Evolutionary conservation across 2,329 filamentous ascomycete species (phyloP), one percentile per base, ranked within the genome.

Genomic region (Cordyceps sp.): DNA sequence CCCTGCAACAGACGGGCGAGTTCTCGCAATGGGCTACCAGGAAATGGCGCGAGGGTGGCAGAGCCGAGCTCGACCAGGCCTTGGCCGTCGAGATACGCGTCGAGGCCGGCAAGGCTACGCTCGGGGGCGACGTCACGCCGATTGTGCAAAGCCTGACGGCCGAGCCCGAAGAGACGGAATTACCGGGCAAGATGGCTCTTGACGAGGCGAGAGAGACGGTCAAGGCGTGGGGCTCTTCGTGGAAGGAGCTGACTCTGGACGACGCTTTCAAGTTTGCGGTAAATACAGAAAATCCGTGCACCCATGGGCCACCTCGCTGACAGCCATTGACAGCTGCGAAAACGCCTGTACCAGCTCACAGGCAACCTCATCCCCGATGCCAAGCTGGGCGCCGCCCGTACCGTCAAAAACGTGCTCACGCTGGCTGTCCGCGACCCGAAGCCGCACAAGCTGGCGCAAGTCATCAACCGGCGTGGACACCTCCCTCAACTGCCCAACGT

Each of bases 331-430:
- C 42, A 94, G 86, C 66, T 90, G 41, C 60, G 76, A 45, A 93
- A 93, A 58, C 77, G 83, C 36, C 60, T 85, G 38, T 73, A 78
- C 51, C 80, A 90, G 51, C 64, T 93, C 37, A 86, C 78, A n/a
- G 82, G 83, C 37, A 70, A 75, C 38, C 69, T 72, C 36, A 62
- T 93, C 41, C 64, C 79, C 13, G 88, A 94, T 54, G 61, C 70
- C 29, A 66, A 69, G 42, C 66, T 92, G 37, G 57, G 60, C 31
- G 58, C 61, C 28, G 61, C 73, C 37, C 54, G 53, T 32, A 74
- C 64, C 8, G 60, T 73, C 24, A 58, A 61, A 34, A 52, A 64
- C 19, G 52, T 82, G 32, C 53, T 81, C 26, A 55, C 59, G 18
- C 53, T 69, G 29, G 54, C 78, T 3, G 47, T 61, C 36, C 63